Conservation (phyloP, 2,329 filamentous ascomycete genomes). For the Sporothrix mexicana region DNA sequence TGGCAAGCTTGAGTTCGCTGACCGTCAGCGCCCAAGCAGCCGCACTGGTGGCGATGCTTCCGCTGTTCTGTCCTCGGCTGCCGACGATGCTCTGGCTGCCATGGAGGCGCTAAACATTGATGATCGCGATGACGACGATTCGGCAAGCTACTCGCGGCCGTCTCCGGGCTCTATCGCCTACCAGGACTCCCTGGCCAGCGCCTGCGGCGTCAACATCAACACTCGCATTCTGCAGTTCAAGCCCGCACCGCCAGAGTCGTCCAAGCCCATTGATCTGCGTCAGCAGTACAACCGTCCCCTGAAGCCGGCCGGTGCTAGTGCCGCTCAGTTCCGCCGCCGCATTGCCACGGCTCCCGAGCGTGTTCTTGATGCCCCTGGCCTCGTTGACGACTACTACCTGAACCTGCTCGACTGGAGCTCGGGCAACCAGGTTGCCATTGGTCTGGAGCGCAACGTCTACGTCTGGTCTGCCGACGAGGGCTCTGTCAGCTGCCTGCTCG, state of each 20-base stretch:
- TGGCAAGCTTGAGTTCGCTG: conserved; percentile 76
- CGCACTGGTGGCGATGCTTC: conserved; percentile 64
- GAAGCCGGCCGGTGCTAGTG: conserved; percentile 73
- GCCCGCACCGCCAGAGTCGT: conserved; percentile 96
- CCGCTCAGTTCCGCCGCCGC: conserved; percentile 87
- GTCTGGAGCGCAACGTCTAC: conserved; percentile 94
- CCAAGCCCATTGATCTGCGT: conserved; percentile 95
- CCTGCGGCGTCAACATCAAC: conserved; percentile 80
- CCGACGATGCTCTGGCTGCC: conserved; percentile 79
- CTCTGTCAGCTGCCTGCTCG: conserved; percentile 83
- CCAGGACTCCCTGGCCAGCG: conserved; percentile 41
- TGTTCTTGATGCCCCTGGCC: conserved; percentile 91
- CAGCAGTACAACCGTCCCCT: conserved; percentile 98
- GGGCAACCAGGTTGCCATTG: conserved; percentile 96
- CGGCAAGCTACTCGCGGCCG: conserved; percentile 73
- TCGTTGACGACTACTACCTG: conserved; percentile 98
- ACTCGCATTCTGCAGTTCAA: conserved; percentile 98
- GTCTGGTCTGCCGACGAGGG: conserved; percentile 98
- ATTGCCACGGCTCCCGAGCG: conserved; percentile 95
- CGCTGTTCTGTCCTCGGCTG: conserved; percentile 74
- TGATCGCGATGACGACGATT: conserved; percentile 72
- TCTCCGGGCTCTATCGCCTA: conserved; percentile 75
- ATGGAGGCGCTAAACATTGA: conserved; percentile 77
- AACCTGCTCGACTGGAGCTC: conserved; percentile 99
- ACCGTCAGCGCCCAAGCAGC: conserved; percentile 75